Evolutionary conservation across 169 alveolate genomes (phyloP), one percentile per base, ranked within the genome.

Genomic region (Plasmodium berghei): DNA sequence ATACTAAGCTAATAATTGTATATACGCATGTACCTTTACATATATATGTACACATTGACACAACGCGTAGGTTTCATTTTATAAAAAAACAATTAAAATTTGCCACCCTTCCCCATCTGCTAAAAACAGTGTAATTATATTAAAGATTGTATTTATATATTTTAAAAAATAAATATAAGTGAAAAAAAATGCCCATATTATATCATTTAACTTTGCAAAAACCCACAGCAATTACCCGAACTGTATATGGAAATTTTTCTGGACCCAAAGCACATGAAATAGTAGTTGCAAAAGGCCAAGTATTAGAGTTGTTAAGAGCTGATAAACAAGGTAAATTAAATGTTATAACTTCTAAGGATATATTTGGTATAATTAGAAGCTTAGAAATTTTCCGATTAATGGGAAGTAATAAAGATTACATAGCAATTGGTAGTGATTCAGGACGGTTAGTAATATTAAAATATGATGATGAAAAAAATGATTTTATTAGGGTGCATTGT

Each of bases 231-330:
- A 97, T 98, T 61, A 96, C 98, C 61, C 96, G 96, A 89, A 98
- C 99, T 48, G 97, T 98, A 67, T 97, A 96, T 71, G 99, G 99
- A 46, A 98, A 97, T 93, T 99, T 98, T 96, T 97, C 99, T 48
- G 99, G 98, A 20, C 98, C 99, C 16, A 97, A 97, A 87, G 98
- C 98, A 64, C 98, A 97, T 92, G 99, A 98, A 94, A 97, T 98
- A 28, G 98, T 98, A 34, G 98, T 98, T 42, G 97, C 99, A 48
- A 97, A 98, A 77, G 99, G 99, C 20, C 97, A 97, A 72, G 96
- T 96, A 40, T 88, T 98, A 75, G 99, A 98, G 90, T 95, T 98
- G 64, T 93, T 97, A 48, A 89, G 99, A 61, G 97, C 98, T 28
- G 99, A 98, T 75, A 98, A 96, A 26, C 94, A 95, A 16, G 98